Evolutionary conservation across 176 grass and related monocot species (phyloP).

Genomic region (Zea mays): Zm-B73-REFERENCE-NAM-5.0 NC_050105.1:128804501-128805000

Average conservation of each 20-base stretch:
- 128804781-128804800: conserved; percentile 78
- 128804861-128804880: conserved; percentile 34
- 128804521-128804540: conserved; percentile 99
- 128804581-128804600: conserved; percentile 97
- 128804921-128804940: neutral
- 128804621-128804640: conserved; percentile 78
- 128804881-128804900: conserved; percentile 48
- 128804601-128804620: conserved; percentile 62
- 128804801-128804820: conserved; percentile 75
- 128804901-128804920: conserved; percentile 27
- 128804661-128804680: conserved; percentile 91
- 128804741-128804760: conserved; percentile 60
- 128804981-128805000: neutral
- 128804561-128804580: conserved; percentile 95
- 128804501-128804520: conserved; percentile 80
- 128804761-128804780: conserved; percentile 66
- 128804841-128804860: conserved; percentile 74
- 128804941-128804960: neutral
- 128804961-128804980: neutral
- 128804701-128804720: conserved; percentile 52
- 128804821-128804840: conserved; percentile 91
- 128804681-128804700: conserved; percentile 75
- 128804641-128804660: conserved; percentile 70
- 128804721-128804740: conserved; percentile 72
- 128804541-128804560: conserved; percentile 96